A percentile compares a stretch with the other conserved stretches of the same genome.
phyloP scores from a whole-genome alignment of 2,329 filamentous ascomycete genomes.

The Penicillium sp. region DNA sequence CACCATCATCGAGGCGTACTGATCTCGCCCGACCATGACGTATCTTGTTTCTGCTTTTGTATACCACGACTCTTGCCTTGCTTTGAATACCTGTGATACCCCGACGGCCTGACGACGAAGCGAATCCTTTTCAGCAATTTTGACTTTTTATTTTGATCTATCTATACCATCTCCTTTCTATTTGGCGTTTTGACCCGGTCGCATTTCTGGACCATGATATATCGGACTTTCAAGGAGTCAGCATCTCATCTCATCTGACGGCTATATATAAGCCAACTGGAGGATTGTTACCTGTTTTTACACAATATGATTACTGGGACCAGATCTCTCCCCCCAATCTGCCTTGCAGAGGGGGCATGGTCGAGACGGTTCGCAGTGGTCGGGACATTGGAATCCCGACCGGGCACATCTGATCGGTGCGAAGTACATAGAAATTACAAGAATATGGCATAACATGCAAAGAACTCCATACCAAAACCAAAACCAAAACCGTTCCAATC shows the following conservation, averaged over 20 bases:
- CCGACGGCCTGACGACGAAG: conserved; percentile 23
- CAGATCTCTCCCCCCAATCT: conserved; percentile 22
- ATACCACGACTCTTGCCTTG: conserved; percentile 19
- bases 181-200: conserved; percentile 24
- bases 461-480: no score
- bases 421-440: conserved; percentile 11
- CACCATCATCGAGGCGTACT: conserved; percentile 56
- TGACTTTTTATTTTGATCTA: conserved; percentile 3
- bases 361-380: background rate
- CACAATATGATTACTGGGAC: no score
- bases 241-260: conserved; percentile 13
- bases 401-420: conserved; percentile 9
- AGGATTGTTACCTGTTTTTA: background rate
- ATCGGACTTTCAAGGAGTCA: conserved; percentile 3
- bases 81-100: conserved; percentile 26
- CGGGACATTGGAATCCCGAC: conserved; percentile 20
- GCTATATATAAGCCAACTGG: background rate
- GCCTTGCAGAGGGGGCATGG: background rate
- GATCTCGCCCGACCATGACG: conserved; percentile 18
- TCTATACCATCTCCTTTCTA: conserved; percentile 5
- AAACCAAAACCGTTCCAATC: no score
- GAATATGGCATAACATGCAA: no score
- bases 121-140: conserved; percentile 14
- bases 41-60: conserved; percentile 22
- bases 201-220: conserved; percentile 5